These are phyloP conservation scores for Herpetomonas tarakana DNA, from an alignment of 208 protist genomes.

Conservation along the genomic window DNA sequence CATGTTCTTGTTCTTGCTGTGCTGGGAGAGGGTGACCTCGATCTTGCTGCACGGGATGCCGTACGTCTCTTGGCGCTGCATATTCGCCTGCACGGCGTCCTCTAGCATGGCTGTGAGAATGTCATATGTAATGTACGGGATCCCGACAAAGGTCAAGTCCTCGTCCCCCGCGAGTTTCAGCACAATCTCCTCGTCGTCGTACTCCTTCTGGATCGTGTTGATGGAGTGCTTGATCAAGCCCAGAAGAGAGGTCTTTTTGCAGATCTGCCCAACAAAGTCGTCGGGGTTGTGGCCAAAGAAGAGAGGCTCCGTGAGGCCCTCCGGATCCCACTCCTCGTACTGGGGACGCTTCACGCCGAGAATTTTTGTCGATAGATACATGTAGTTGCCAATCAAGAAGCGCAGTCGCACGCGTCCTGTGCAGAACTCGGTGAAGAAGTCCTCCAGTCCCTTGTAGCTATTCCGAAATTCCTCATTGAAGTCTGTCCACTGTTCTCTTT, in stretches of 20 bases:
- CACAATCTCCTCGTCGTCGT: conserved; percentile 53
- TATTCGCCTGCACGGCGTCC: conserved; percentile 56
- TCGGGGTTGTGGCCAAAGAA: conserved; percentile 55
- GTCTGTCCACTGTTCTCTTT: conserved; percentile 53
- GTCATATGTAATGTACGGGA: conserved; percentile 70
- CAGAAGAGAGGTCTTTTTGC: conserved; percentile 51
- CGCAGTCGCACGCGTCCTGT: conserved; percentile 45
- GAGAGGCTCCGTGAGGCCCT: conserved; percentile 30
- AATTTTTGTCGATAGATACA: conserved; percentile 68
- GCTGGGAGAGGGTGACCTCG: conserved; percentile 51
- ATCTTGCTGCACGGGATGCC: conserved; percentile 53
- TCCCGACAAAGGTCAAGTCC: conserved; percentile 41
- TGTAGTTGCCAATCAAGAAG: conserved; percentile 68
- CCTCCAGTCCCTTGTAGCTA: conserved; percentile 37
- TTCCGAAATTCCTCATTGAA: conserved; percentile 26
- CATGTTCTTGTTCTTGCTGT: conserved; percentile 33
- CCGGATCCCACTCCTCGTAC: conserved; percentile 25
- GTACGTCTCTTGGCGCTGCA: conserved; percentile 41
- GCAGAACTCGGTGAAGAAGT: conserved; percentile 64
- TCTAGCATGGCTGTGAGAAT: conserved; percentile 67
- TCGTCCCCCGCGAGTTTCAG: conserved; percentile 42
- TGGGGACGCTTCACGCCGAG: conserved; percentile 27
- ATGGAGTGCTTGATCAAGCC: conserved; percentile 43
- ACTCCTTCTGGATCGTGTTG: conserved; percentile 20
- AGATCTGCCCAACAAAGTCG: conserved; percentile 62